These are phyloP conservation scores for Alternaria novae-zelandiae DNA, from an alignment of 2,329 filamentous ascomycete genomes.

Conservation along the genomic window DNA sequence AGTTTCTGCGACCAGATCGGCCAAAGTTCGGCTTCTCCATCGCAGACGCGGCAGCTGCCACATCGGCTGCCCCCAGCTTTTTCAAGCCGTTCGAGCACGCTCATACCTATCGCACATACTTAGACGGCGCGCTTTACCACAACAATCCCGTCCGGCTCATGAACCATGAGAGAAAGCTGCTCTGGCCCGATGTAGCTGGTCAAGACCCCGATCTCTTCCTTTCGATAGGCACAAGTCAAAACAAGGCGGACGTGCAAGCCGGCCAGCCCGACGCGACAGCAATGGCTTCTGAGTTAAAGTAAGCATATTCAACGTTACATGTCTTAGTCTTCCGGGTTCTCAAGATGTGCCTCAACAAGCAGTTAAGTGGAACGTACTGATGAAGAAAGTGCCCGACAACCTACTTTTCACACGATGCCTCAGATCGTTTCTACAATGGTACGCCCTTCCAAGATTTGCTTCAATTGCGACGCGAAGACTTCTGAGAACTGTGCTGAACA, in stretches of 20 bases:
- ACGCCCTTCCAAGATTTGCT: not conserved
- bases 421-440: not conserved
- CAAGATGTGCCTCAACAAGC: too few species aligned
- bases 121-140: slow-evolving; percentile 54
- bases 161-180: slow-evolving; percentile 49
- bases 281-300: not conserved
- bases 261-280: not conserved
- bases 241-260: not conserved
- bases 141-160: slow-evolving; percentile 57
- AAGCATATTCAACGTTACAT: not conserved
- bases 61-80: slow-evolving; percentile 53
- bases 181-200: slow-evolving; percentile 29
- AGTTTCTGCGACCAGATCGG: not conserved
- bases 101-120: slow-evolving; percentile 50
- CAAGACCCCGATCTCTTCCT: slow-evolving; percentile 27
- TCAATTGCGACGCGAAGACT: not conserved
- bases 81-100: slow-evolving; percentile 56
- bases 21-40: not conserved
- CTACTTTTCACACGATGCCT: not conserved
- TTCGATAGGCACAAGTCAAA: slow-evolving; percentile 10
- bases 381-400: not conserved
- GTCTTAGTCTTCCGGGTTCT: too few species aligned
- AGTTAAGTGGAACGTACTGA: not conserved
- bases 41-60: slow-evolving; percentile 47
- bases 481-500: not conserved